phyloP scores from a whole-genome alignment of 2,329 filamentous ascomycete genomes.

The Nigrospora osmanthi region DNA sequence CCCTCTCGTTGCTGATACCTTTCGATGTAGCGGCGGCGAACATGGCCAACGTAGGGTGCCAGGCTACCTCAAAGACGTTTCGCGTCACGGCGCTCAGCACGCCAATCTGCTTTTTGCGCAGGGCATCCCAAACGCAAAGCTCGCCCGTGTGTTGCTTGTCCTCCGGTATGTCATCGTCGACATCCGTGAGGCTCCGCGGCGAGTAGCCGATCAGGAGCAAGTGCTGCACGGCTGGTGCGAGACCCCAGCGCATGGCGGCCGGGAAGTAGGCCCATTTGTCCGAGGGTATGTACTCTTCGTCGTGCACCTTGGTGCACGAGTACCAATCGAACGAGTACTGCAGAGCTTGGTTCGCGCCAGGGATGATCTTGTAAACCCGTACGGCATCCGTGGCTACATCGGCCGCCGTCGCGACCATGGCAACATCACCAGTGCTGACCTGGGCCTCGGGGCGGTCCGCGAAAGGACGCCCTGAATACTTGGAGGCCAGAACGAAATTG shows the following conservation, averaged over 20 bases:
- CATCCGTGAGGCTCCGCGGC: conserved; percentile 41
- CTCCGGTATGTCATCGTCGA: conserved; percentile 51
- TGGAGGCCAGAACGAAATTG: conserved; percentile 53
- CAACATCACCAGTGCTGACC: not conserved
- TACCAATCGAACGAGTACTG: conserved; percentile 16
- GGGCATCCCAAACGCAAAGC: conserved; percentile 51
- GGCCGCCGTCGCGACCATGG: conserved; percentile 48
- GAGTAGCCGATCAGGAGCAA: conserved; percentile 56
- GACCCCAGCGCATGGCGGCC: conserved; percentile 56
- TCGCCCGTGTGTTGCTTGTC: conserved; percentile 51
- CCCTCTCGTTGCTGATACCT: conserved; percentile 27
- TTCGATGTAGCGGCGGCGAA: conserved; percentile 54
- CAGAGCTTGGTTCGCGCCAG: not conserved
- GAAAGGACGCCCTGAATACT: conserved; percentile 27
- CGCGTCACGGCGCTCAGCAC: conserved; percentile 44
- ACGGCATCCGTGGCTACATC: conserved; percentile 47
- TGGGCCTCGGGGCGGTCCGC: not conserved
- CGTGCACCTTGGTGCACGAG: conserved; percentile 21
- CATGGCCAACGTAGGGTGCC: conserved; percentile 47
- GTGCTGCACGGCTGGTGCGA: conserved; percentile 32
- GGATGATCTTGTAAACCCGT: conserved; percentile 42
- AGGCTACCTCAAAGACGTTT: conserved; percentile 58
- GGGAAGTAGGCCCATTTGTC: conserved; percentile 56
- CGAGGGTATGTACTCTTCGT: conserved; percentile 21
- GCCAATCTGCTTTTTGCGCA: conserved; percentile 31